Percentiles rank a stretch among this genome's conserved stretches.
These are phyloP conservation scores for Picea glauca DNA, from an alignment of 75 land plant species.

Conservation along the genomic window DNA sequence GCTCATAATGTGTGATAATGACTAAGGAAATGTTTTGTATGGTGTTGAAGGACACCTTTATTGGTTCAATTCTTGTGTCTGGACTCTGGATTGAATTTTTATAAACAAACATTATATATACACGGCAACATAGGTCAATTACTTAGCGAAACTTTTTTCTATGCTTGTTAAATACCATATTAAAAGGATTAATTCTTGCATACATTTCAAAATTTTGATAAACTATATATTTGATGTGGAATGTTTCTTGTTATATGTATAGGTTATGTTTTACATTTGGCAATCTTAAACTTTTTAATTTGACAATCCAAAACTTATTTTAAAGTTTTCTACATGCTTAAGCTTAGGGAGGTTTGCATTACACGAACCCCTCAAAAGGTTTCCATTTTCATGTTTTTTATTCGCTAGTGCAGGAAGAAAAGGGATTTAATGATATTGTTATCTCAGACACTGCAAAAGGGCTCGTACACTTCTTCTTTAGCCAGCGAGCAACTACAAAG, in stretches of 20 bases:
- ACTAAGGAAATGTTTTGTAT: background rate
- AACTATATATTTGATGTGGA: background rate
- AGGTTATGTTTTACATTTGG: background rate
- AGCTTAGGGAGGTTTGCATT: background rate
- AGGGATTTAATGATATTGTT: constrained; percentile 48
- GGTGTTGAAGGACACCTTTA: background rate
- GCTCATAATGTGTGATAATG: background rate
- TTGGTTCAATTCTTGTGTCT: background rate
- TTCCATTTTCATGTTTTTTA: too few species aligned
- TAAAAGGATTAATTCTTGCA: background rate
- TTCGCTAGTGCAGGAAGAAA: constrained; percentile 49
- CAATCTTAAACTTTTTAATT: too few species aligned
- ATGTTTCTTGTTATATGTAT: background rate
- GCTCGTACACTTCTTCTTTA: constrained; percentile 83
- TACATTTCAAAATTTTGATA: too few species aligned
- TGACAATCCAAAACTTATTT: background rate
- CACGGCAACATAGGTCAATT: too few species aligned
- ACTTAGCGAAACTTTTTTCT: background rate
- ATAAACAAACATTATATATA: background rate
- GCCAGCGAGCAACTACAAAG: constrained; percentile 83
- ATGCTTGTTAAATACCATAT: background rate
- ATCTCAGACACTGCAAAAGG: constrained; percentile 59
- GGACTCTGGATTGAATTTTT: background rate
- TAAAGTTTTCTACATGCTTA: background rate
- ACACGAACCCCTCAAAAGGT: too few species aligned